Evolutionary conservation across 2,329 filamentous ascomycete species (phyloP).

Genomic region (Corinectria fuckeliana): DNA sequence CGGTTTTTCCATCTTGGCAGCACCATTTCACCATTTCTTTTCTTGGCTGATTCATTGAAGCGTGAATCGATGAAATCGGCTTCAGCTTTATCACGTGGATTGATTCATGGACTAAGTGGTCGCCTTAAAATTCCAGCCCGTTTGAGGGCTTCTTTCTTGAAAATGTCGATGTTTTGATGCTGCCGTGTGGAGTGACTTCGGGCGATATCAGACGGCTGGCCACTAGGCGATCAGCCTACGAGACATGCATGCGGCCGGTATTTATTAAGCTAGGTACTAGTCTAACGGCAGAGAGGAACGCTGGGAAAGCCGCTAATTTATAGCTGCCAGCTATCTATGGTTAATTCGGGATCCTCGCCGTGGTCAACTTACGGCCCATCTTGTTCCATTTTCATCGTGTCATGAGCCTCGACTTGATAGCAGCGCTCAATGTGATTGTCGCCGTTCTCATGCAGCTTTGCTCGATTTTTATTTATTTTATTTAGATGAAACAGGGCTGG

Average conservation of each 20-base stretch:
- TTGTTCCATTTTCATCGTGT: too few species aligned
- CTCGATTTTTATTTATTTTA: background rate
- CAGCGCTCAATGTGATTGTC: too few species aligned
- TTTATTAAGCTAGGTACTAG: too few species aligned
- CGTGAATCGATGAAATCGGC: background rate
- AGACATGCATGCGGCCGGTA: background rate
- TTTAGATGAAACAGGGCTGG: background rate
- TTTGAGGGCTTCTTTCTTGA: background rate
- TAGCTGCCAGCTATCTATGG: background rate
- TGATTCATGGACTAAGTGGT: background rate
- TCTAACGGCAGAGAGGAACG: background rate
- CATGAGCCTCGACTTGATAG: too few species aligned
- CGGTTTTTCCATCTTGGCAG: constrained; percentile 36
- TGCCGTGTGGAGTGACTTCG: background rate
- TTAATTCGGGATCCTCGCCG: background rate
- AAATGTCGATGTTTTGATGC: background rate
- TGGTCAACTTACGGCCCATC: background rate
- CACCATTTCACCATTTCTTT: too few species aligned
- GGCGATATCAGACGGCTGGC: background rate
- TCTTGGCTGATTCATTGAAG: constrained; percentile 11
- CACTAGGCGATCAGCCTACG: background rate
- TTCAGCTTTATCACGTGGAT: background rate
- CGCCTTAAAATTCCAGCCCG: background rate
- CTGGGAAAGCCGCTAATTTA: background rate
- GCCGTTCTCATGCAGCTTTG: too few species aligned